Evolutionary conservation across 345 rosid species (phyloP).

Genomic region (Boechera divaricarpa): DNA sequence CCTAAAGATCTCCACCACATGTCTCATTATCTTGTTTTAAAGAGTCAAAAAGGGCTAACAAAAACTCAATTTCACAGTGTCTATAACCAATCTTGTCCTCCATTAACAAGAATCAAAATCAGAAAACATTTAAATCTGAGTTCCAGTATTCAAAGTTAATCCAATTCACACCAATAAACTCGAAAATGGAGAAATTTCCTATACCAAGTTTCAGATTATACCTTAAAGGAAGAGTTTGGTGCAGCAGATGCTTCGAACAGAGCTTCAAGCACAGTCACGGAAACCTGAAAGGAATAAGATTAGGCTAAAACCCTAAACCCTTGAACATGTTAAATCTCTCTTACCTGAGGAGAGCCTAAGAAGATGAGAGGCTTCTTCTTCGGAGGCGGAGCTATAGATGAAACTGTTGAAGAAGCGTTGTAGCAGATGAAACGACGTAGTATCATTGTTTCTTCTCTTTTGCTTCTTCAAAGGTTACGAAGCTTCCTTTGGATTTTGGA

Average conservation of each 20-base stretch:
- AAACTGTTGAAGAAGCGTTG: slow-evolving; percentile 46
- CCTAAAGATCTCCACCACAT: slow-evolving; percentile 1
- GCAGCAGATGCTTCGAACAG: slow-evolving; percentile 72
- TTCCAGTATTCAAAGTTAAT: not conserved
- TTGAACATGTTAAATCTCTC: not conserved
- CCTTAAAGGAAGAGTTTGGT: slow-evolving; percentile 77
- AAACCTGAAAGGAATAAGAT: slow-evolving; percentile 52
- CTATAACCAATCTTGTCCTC: not conserved
- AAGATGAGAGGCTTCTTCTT: slow-evolving; percentile 82
- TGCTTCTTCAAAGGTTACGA: slow-evolving; percentile 18
- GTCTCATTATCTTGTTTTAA: slow-evolving; percentile 16
- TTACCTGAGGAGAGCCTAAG: slow-evolving; percentile 92
- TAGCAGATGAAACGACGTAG: slow-evolving; percentile 79
- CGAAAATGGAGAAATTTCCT: not conserved
- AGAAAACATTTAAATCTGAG: not conserved
- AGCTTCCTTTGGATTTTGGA: slow-evolving; percentile 8
- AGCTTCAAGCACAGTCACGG: slow-evolving; percentile 80
- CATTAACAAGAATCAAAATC: not conserved
- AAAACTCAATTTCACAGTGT: not conserved
- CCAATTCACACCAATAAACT: not conserved
- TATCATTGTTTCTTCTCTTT: slow-evolving; percentile 41
- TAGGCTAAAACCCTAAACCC: slow-evolving; percentile 12
- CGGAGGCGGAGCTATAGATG: slow-evolving; percentile 40
- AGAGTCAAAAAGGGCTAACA: not conserved
- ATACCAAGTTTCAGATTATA: slow-evolving; percentile 18